Evolutionary conservation across 2,329 filamentous ascomycete genomes (phyloP).

Genomic region (Pseudomassariella vexata): DNA sequence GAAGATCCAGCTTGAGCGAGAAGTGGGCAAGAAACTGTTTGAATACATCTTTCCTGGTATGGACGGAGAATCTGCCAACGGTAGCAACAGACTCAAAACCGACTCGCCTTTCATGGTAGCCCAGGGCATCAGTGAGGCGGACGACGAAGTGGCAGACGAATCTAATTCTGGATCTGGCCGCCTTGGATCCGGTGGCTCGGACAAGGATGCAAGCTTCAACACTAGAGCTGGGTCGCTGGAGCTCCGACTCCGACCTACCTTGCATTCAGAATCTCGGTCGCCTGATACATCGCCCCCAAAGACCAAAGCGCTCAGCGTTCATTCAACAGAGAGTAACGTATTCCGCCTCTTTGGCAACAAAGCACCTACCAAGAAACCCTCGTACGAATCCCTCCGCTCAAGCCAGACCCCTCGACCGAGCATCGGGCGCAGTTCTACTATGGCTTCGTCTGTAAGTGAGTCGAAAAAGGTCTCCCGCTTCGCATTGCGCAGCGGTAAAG

Average conservation of each 20-base stretch:
- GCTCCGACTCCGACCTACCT: slow-evolving; percentile 74
- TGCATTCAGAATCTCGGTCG: slow-evolving; percentile 50
- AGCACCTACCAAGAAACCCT: slow-evolving; percentile 45
- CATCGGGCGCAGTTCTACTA: slow-evolving; percentile 40
- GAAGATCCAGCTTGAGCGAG: slow-evolving; percentile 87
- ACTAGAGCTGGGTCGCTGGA: slow-evolving; percentile 71
- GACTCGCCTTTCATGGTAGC: slow-evolving; percentile 56
- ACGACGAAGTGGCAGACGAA: slow-evolving; percentile 38
- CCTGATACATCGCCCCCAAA: slow-evolving; percentile 25
- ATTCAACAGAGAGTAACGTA: slow-evolving; percentile 39
- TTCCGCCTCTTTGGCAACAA: slow-evolving; percentile 49
- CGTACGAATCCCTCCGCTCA: slow-evolving; percentile 49
- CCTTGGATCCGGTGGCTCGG: slow-evolving; percentile 29
- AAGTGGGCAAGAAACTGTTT: slow-evolving; percentile 87
- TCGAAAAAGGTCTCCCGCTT: slow-evolving; percentile 50
- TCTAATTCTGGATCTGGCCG: slow-evolving; percentile 33
- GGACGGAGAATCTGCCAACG: slow-evolving; percentile 32
- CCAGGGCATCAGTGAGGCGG: slow-evolving; percentile 39
- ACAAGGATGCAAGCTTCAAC: slow-evolving; percentile 48
- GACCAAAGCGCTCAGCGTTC: slow-evolving; percentile 43
- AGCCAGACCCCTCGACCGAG: slow-evolving; percentile 33
- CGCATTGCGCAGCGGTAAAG: slow-evolving; percentile 43
- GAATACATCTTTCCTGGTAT: slow-evolving; percentile 95
- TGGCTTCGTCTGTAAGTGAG: slow-evolving; percentile 30
- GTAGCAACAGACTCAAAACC: slow-evolving; percentile 31